Base-by-base conservation (phyloP, 163 green algal genomes). In the Volvox carteri region DNA sequence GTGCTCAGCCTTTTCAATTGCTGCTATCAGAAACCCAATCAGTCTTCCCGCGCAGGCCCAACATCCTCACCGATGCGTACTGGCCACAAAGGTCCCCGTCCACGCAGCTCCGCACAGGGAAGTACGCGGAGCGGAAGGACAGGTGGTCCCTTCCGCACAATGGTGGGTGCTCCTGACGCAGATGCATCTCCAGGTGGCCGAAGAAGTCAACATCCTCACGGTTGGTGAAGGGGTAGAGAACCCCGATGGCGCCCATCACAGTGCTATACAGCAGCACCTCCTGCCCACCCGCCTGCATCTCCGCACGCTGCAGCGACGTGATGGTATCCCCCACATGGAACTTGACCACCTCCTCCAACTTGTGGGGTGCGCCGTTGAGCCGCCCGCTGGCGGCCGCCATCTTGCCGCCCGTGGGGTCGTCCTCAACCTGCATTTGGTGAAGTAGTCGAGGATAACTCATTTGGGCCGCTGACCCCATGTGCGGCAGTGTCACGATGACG, bases 21-120 rank as follows among this genome's bases (percentile, higher is more conserved):
- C n/a, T n/a, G n/a, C n/a, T n/a, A n/a, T n/a, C n/a, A n/a, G n/a
- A n/a, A n/a, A n/a, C n/a, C n/a, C n/a, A n/a, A n/a, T n/a, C n/a
- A n/a, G n/a, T n/a, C n/a, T n/a, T n/a, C n/a, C n/a, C n/a, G n/a
- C n/a, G n/a, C n/a, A n/a, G n/a, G n/a, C n/a, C n/a, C n/a, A n/a
- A n/a, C n/a, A n/a, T n/a, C 42, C 86, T 84, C 39, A 95, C 81
- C 46, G 91, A 70, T 2, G 92, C 81, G 81, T 95, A 99, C 92
- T 99, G 97, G 83, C 97, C 93, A 90, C 98, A 99, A 33, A 99
- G 93, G 94, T 99, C 98, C 0, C 98, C 98, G 91, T 99, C 98
- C 12, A 99, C 94, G 8, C 97, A 95, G 85, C 98, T 95, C 75
- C 98, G 98, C 33, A 99, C 96, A 33, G 98, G 98, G 91, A 97